Conservation (phyloP, 1,139 yeast genomes). For the Candida gigantensis region DNA sequence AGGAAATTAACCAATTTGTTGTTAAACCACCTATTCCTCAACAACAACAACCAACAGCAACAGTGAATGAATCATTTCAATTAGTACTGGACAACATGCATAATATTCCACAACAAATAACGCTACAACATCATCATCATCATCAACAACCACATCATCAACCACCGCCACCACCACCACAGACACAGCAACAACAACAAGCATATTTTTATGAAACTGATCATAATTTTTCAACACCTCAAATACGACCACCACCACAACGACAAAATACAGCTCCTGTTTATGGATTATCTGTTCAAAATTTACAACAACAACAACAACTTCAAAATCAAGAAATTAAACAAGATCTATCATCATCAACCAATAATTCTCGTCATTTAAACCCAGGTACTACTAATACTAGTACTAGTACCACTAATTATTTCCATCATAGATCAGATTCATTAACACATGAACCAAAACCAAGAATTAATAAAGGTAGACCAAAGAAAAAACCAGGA, state of each 20-base stretch:
- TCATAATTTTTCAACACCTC: neutral
- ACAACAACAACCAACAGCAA: neutral
- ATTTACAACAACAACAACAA: constrained; percentile 8
- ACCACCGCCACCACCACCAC: constrained; percentile 1
- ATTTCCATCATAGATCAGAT: constrained; percentile 2
- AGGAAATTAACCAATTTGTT: constrained; percentile 11
- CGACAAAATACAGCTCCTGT: constrained; percentile 7
- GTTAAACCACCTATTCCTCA: constrained; percentile 1
- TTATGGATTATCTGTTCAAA: constrained; percentile 4
- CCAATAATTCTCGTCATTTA: constrained; percentile 1
- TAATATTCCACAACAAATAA: constrained; percentile 1
- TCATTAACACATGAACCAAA: constrained; percentile 8
- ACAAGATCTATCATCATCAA: too few species aligned
- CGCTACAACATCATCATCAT: constrained; percentile 2
- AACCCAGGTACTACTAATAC: neutral
- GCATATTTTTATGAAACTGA: neutral
- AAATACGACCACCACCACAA: constrained; percentile 4
- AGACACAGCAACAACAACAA: constrained; percentile 2
- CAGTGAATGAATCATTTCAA: too few species aligned
- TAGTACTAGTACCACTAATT: too few species aligned
- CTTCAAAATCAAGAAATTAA: neutral
- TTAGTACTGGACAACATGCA: too few species aligned
- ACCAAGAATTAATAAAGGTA: constrained; percentile 14
- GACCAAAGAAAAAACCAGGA: constrained; percentile 18
- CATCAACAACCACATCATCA: constrained; percentile 5